A percentile compares a stretch with the other conserved stretches of the same genome.
These are phyloP conservation scores for Acacia crassicarpa DNA, from an alignment of 306 rosid genomes.

Conservation along the genomic window DNA sequence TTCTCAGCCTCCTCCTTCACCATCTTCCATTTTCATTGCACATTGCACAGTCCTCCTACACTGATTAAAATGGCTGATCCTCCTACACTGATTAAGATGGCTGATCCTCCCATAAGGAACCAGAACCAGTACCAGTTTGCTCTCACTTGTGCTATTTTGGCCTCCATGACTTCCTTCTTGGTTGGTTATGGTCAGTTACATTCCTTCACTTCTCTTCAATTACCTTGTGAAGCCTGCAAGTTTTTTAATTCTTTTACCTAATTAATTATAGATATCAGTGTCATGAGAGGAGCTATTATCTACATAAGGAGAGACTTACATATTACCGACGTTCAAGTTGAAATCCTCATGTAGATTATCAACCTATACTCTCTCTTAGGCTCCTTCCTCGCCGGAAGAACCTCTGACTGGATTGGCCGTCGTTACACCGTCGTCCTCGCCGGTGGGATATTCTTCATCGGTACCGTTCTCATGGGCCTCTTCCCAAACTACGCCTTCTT, in stretches of 20 bases:
- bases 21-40: not conserved
- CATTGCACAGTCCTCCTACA: not conserved
- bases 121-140: conserved; percentile 45
- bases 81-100: conserved; percentile 28
- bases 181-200: conserved; percentile 74
- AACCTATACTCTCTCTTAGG: conserved; percentile 70
- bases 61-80: conserved; percentile 39
- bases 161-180: conserved; percentile 80
- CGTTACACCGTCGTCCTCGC: conserved; percentile 76
- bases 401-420: conserved; percentile 92
- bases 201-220: not conserved
- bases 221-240: not conserved
- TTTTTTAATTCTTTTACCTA: not conserved
- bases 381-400: conserved; percentile 67
- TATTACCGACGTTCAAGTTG: conserved; percentile 48
- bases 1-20: not conserved
- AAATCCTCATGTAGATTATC: conserved; percentile 60
- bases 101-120: conserved; percentile 40
- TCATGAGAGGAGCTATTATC: conserved; percentile 79
- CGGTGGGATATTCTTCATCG: conserved; percentile 62
- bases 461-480: conserved; percentile 82
- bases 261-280: conserved; percentile 68
- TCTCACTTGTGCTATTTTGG: conserved; percentile 69
- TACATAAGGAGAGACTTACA: conserved; percentile 58
- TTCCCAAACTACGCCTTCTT: conserved; percentile 69